Conservation (phyloP, 2,329 filamentous ascomycete species). For the Fusarium mundagurra region DNA sequence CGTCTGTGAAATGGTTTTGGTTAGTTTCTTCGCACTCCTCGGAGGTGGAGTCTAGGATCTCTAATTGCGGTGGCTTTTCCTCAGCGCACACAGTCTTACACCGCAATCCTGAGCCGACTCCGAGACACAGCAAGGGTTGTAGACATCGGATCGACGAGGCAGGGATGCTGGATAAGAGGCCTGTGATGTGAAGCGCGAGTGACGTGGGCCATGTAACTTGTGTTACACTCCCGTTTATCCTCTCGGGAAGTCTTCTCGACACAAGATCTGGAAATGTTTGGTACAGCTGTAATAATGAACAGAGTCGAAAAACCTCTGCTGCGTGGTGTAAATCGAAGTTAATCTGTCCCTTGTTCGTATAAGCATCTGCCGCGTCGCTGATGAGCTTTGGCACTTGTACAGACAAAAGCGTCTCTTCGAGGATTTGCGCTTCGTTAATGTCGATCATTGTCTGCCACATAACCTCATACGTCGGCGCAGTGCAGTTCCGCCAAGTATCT, state of each 20-base stretch:
- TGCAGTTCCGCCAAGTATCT: slow-evolving; percentile 30
- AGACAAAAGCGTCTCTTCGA: slow-evolving; percentile 29
- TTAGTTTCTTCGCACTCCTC: background rate
- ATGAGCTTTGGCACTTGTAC: slow-evolving; percentile 22
- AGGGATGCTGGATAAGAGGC: slow-evolving; percentile 6
- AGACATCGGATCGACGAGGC: slow-evolving; percentile 20
- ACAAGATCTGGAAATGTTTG: slow-evolving; percentile 51
- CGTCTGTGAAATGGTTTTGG: background rate
- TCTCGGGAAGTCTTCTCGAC: slow-evolving; percentile 42
- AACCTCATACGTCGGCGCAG: slow-evolving; percentile 25
- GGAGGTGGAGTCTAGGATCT: background rate
- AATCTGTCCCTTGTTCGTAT: background rate
- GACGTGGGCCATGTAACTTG: slow-evolving; percentile 26
- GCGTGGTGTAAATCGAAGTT: slow-evolving; percentile 46
- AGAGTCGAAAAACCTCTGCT: slow-evolving; percentile 51
- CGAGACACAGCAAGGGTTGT: slow-evolving; percentile 16
- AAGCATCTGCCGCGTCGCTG: background rate
- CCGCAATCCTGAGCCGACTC: slow-evolving; percentile 16
- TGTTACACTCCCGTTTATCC: slow-evolving; percentile 3
- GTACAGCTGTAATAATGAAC: slow-evolving; percentile 52
- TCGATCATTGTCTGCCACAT: slow-evolving; percentile 37
- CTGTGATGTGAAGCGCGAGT: slow-evolving; percentile 22
- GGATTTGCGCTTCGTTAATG: slow-evolving; percentile 29
- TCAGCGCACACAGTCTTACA: slow-evolving; percentile 7
- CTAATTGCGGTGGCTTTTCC: slow-evolving; percentile 2